Conservation (phyloP, 305 asterid species). For the Solanum hybrid region DNA sequence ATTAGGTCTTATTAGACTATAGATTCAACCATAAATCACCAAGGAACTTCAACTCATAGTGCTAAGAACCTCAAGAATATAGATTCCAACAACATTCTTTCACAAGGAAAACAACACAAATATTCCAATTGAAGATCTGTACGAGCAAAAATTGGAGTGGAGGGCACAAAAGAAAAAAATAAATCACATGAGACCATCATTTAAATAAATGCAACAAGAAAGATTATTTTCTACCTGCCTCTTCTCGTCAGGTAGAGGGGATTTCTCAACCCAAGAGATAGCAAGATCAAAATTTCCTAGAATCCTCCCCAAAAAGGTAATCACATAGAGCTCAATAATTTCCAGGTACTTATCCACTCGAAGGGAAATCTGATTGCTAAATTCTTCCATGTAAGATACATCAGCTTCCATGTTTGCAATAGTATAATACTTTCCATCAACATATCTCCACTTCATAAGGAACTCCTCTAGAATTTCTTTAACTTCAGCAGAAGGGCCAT, state of each 20-base stretch:
- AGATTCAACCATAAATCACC: not conserved
- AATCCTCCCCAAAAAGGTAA: conserved; percentile 43
- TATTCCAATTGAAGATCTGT: not conserved
- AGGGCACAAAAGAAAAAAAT: not conserved
- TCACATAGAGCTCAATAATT: conserved; percentile 69
- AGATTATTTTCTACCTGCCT: conserved; percentile 48
- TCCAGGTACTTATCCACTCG: conserved; percentile 49
- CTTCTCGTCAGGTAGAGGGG: conserved; percentile 52
- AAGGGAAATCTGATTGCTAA: conserved; percentile 25
- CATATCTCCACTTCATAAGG: conserved; percentile 50
- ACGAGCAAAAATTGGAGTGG: not conserved
- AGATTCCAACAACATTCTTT: not conserved
- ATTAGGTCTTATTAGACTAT: not conserved
- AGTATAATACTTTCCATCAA: conserved; percentile 38
- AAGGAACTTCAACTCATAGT: not conserved
- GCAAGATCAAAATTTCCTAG: conserved; percentile 48
- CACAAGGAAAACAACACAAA: not conserved
- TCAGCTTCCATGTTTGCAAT: not conserved
- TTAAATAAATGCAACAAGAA: not conserved
- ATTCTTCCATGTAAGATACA: conserved; percentile 5
- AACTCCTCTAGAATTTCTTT: conserved; percentile 60
- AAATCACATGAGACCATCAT: not conserved
- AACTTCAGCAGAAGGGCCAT: conserved; percentile 34
- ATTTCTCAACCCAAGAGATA: conserved; percentile 69
- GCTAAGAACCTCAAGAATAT: not conserved